Conservation (phyloP, 2,329 filamentous ascomycete species). For the Dryadomyces quercivorus region DNA sequence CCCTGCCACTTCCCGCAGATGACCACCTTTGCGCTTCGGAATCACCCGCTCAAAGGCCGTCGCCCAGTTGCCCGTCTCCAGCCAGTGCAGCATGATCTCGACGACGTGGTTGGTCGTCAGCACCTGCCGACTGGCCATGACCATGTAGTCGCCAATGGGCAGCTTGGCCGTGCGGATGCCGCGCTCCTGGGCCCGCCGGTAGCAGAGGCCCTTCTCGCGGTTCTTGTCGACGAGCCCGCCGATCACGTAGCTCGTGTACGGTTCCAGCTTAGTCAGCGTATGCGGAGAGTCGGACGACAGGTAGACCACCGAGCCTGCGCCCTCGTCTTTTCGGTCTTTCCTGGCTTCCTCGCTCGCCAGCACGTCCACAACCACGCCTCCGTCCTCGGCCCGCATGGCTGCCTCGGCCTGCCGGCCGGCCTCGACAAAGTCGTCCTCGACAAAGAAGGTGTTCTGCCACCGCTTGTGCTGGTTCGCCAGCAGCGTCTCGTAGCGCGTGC, state of each 20-base stretch:
- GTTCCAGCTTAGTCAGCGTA: constrained; percentile 70
- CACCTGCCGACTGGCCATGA: constrained; percentile 77
- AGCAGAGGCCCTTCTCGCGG: constrained; percentile 87
- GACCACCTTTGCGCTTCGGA: constrained; percentile 78
- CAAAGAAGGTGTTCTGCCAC: constrained; percentile 70
- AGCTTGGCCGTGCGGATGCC: constrained; percentile 81
- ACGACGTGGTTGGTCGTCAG: constrained; percentile 91
- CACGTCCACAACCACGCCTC: constrained; percentile 47
- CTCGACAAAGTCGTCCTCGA: constrained; percentile 60
- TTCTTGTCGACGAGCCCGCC: constrained; percentile 95
- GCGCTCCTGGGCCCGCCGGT: constrained; percentile 61
- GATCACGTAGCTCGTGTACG: constrained; percentile 83
- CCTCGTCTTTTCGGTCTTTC: constrained; percentile 7
- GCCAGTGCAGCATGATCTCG: constrained; percentile 91
- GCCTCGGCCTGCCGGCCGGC: constrained; percentile 54
- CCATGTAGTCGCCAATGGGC: constrained; percentile 89
- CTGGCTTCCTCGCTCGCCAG: constrained; percentile 28
- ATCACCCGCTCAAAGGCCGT: constrained; percentile 80
- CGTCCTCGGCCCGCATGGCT: constrained; percentile 47
- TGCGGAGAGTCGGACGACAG: constrained; percentile 85
- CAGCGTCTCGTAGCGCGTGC: constrained; percentile 66
- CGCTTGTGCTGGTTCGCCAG: constrained; percentile 57
- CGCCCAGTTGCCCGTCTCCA: constrained; percentile 85
- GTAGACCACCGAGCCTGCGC: constrained; percentile 53
- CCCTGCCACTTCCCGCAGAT: constrained; percentile 33